A percentile compares a stretch with the other conserved stretches of the same genome.
These are phyloP conservation scores for Phyllosticta citrichinensis DNA, from an alignment of 2,329 filamentous ascomycete species.

Conservation along the genomic window DNA sequence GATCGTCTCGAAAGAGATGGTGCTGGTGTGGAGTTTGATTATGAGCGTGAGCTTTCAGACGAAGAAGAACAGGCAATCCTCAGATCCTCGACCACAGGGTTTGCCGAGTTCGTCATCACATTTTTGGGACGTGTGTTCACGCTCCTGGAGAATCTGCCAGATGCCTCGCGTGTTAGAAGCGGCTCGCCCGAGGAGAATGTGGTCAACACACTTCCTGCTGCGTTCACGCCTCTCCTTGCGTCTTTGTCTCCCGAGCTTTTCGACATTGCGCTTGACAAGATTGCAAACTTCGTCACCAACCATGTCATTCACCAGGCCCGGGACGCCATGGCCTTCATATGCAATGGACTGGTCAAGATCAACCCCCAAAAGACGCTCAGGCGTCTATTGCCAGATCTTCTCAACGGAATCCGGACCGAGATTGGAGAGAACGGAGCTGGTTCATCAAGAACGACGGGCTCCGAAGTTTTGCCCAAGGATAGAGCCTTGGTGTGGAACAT, in stretches of 20 bases:
- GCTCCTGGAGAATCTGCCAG: constrained; percentile 86
- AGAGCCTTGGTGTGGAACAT: constrained; percentile 93
- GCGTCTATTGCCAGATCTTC: constrained; percentile 79
- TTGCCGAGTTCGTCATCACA: constrained; percentile 84
- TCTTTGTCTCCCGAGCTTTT: constrained; percentile 88
- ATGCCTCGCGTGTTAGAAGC: constrained; percentile 75
- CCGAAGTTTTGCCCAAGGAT: constrained; percentile 86
- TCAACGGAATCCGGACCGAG: constrained; percentile 86
- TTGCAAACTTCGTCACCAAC: constrained; percentile 80
- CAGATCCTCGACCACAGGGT: constrained; percentile 86
- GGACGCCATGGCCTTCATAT: constrained; percentile 97
- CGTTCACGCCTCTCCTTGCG: constrained; percentile 81
- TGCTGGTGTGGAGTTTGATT: constrained; percentile 75
- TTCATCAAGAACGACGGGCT: constrained; percentile 85
- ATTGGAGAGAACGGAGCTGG: constrained; percentile 96
- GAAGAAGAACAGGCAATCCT: constrained; percentile 80
- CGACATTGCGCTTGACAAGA: constrained; percentile 82
- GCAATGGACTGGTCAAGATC: constrained; percentile 91
- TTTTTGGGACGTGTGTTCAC: constrained; percentile 93
- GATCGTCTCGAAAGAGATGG: constrained; percentile 86
- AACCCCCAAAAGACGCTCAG: constrained; percentile 89
- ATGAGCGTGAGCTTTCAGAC: constrained; percentile 69
- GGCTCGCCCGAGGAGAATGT: constrained; percentile 95
- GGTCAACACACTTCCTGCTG: constrained; percentile 87
- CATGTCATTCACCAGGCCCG: constrained; percentile 95